phyloP scores from a whole-genome alignment of 139 green algal genomes.

The Marvania coccoides region DNA sequence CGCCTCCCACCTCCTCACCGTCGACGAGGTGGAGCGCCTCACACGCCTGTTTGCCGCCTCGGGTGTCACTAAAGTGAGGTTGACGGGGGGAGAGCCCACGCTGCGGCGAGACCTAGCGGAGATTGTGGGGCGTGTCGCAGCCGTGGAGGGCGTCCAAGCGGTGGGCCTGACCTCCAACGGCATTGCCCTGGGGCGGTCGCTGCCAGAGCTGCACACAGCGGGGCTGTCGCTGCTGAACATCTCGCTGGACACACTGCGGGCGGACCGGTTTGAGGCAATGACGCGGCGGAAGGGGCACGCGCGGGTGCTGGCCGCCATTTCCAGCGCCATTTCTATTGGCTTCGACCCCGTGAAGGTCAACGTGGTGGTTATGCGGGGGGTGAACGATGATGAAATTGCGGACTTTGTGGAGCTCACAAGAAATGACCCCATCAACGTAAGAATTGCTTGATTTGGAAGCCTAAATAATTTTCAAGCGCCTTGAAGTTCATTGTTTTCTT shows the following conservation, averaged over 20 bases:
- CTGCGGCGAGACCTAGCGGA: constrained; percentile 79
- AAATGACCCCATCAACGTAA: constrained; percentile 81
- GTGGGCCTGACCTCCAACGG: constrained; percentile 94
- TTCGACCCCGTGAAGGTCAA: constrained; percentile 91
- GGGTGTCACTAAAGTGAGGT: constrained; percentile 88
- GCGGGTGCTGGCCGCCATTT: constrained; percentile 71
- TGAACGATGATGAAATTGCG: constrained; percentile 94
- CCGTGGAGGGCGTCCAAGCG: constrained; percentile 52
- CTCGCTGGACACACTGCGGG: constrained; percentile 84
- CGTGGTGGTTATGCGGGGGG: constrained; percentile 92
- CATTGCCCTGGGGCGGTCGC: constrained; percentile 65
- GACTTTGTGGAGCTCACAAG: constrained; percentile 92
- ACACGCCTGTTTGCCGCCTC: constrained; percentile 66
- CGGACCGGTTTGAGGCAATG: constrained; percentile 82
- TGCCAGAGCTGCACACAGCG: constrained; percentile 50
- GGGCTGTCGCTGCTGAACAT: constrained; percentile 89
- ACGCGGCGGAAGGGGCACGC: constrained; percentile 71
- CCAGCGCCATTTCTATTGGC: constrained; percentile 64
- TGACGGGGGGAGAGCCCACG: constrained; percentile 97
- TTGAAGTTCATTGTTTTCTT: too few species aligned
- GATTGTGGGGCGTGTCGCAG: constrained; percentile 42
- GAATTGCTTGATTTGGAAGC: not conserved
- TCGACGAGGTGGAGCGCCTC: constrained; percentile 69
- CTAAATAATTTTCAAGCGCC: not conserved
- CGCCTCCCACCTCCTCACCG: constrained; percentile 53